A percentile compares a stretch with the other conserved stretches of the same genome.
These are phyloP conservation scores for Magnaporthiopsis poae DNA, from an alignment of 2,329 filamentous ascomycete genomes.

Conservation along the genomic window DNA sequence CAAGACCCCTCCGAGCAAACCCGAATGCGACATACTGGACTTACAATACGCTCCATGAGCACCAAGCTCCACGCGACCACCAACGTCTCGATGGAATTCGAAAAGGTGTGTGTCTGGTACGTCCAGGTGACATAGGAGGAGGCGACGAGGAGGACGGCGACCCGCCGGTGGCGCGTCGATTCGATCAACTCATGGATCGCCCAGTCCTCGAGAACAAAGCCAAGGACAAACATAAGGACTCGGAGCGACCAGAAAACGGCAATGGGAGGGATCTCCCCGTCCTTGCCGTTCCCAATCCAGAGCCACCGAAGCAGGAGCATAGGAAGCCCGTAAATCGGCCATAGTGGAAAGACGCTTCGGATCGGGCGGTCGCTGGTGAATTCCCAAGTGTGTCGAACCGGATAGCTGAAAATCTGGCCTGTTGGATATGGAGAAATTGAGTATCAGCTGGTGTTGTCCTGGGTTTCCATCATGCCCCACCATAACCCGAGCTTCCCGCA, in stretches of 20 bases:
- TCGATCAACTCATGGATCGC: constrained; percentile 84
- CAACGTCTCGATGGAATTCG: constrained; percentile 90
- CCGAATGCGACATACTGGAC: constrained; percentile 51
- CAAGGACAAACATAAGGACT: constrained; percentile 83
- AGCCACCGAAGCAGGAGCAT: constrained; percentile 90
- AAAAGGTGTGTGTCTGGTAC: constrained; percentile 96
- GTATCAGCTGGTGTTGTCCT: neutral
- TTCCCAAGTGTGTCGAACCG: constrained; percentile 86
- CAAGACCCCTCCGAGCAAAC: neutral
- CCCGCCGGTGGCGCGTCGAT: constrained; percentile 58
- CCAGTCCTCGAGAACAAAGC: constrained; percentile 97
- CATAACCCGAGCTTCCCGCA: neutral
- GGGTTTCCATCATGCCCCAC: neutral
- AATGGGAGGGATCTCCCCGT: constrained; percentile 69
- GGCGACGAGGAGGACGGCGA: constrained; percentile 74
- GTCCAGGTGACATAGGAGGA: constrained; percentile 99
- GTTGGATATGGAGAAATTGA: constrained; percentile 7
- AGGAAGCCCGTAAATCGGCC: constrained; percentile 86
- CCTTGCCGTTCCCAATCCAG: constrained; percentile 72
- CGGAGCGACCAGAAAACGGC: constrained; percentile 83
- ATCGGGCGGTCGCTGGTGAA: constrained; percentile 83
- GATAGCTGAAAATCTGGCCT: constrained; percentile 91
- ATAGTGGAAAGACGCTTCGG: constrained; percentile 91
- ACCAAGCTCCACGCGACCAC: constrained; percentile 89
- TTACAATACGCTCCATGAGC: constrained; percentile 74